phyloP scores from a whole-genome alignment of 305 asterid genomes.

The Nicotiana rustica region DNA sequence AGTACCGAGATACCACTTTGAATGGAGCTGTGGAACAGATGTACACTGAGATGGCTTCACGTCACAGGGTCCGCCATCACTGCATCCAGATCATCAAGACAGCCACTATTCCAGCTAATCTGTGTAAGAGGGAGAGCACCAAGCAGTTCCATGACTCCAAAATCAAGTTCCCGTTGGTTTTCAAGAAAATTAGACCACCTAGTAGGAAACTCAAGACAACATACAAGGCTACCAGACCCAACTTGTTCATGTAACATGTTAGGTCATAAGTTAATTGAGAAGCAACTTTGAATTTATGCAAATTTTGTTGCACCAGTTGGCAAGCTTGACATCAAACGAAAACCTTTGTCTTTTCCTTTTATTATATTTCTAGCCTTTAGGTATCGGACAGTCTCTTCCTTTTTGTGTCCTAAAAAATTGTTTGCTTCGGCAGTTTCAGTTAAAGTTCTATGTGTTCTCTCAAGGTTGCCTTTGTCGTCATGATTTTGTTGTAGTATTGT shows the following conservation, averaged over 20 bases:
- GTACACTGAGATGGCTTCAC: slow-evolving; percentile 92
- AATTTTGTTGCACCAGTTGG: slow-evolving; percentile 17
- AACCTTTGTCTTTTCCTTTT: background rate
- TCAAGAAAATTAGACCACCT: slow-evolving; percentile 85
- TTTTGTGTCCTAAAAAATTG: slow-evolving; percentile 1
- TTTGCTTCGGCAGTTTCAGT: background rate
- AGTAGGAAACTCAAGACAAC: slow-evolving; percentile 88
- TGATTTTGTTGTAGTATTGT: background rate
- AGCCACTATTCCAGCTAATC: slow-evolving; percentile 81
- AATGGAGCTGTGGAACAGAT: slow-evolving; percentile 83
- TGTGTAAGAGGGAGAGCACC: slow-evolving; percentile 82
- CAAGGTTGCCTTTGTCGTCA: background rate
- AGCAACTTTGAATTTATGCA: background rate
- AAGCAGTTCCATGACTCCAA: slow-evolving; percentile 82
- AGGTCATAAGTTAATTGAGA: no score
- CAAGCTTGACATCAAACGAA: background rate
- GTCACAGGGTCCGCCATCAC: slow-evolving; percentile 81
- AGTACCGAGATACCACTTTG: slow-evolving; percentile 81
- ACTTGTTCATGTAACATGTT: slow-evolving; percentile 62
- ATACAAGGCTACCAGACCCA: slow-evolving; percentile 87
- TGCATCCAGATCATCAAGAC: slow-evolving; percentile 88
- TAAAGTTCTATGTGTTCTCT: background rate
- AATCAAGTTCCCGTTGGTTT: slow-evolving; percentile 75
- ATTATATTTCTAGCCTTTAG: background rate
- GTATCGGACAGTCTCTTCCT: background rate